Base-by-base conservation (phyloP, 2,329 filamentous ascomycete genomes). In the Nothomitra cinnamomea region DNA sequence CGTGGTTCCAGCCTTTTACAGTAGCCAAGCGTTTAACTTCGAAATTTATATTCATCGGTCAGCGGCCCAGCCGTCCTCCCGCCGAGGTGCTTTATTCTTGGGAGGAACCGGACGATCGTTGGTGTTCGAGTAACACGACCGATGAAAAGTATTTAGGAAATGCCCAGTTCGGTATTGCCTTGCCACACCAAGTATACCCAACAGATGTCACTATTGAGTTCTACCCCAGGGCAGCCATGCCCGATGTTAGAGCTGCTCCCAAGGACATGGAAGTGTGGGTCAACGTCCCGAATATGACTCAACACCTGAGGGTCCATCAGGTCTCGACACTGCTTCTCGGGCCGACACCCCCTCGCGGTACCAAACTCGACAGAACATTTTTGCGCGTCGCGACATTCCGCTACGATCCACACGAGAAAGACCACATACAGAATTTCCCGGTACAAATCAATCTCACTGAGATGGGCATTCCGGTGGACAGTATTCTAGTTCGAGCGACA, bases 41-140 rank as follows among this genome's bases (percentile, higher is more conserved):
- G 12, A n/a, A 35, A 15, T 12, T 22, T 48, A 7, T 28, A 25
- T 54, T 1, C 21, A 13, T 24, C 41, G 49, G 5, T 25, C 8
- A 3, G 12, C 19, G 3, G n/a, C 7, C 3, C 5, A 28, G 12
- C 24, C 35, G 41, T 19, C 15, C 54, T 15, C 53, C 59, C 53
- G 60, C 52, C 52, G 47, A 60, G 0, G 87, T 84, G 0, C 72
- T 95, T 1, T 63, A 67, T 1, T 68, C 72, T 2, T 95, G 89
- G 87, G 71, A 80, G 8, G 85, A 94, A 50, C 76, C 83, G 35
- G 86, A 85, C 19, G 85, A 96, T 57, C 94, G 87, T 66, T 96
- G 87, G 85, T 96, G 90, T 65, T 80, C 83, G 3, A 58, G 62
- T 10, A 68, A 72, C 54, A 65, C 72, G 58, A 57, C 62, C 21